Percentiles rank a stretch among this genome's conserved stretches.
Conservation (phyloP, 306 rosid genomes). For the Cucurbita moschata region DNA sequence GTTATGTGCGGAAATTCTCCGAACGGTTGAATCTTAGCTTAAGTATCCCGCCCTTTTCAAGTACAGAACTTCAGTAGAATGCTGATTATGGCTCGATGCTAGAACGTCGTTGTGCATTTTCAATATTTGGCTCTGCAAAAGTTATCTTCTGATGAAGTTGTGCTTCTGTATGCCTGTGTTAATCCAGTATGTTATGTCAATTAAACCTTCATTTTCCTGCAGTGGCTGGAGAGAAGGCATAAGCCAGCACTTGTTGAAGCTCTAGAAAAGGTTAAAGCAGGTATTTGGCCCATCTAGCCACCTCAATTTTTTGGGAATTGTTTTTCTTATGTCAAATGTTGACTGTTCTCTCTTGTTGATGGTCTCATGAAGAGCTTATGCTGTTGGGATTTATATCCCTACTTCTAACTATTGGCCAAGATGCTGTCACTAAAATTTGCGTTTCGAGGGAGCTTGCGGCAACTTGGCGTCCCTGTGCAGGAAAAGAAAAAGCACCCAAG, state of each 20-base stretch:
- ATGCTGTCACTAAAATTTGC: slow-evolving; percentile 19
- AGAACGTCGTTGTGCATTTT: neutral
- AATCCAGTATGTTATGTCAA: neutral
- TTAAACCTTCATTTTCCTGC: slow-evolving; percentile 3
- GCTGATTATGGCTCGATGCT: neutral
- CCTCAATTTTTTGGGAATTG: too few relatives aligned
- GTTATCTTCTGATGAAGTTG: neutral
- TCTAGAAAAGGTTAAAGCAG: slow-evolving; percentile 57
- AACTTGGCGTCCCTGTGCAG: slow-evolving; percentile 50
- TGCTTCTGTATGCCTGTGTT: neutral
- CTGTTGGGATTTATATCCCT: slow-evolving; percentile 62
- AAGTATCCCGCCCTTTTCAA: neutral
- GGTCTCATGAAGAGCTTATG: slow-evolving; percentile 47
- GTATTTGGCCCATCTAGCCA: slow-evolving; percentile 8
- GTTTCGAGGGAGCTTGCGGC: slow-evolving; percentile 23
- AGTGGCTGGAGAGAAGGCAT: slow-evolving; percentile 36
- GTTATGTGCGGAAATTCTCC: neutral
- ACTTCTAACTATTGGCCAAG: slow-evolving; percentile 32
- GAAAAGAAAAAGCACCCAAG: neutral
- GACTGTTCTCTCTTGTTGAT: neutral
- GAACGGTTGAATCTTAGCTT: neutral
- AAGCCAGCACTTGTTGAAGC: slow-evolving; percentile 56
- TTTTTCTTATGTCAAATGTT: slow-evolving; percentile 4
- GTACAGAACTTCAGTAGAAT: neutral
- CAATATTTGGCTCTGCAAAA: neutral